Evolutionary conservation across 177 flowering plant genomes (phyloP), one percentile per base, ranked within the genome.

Genomic region (Telopea speciosissima): DNA sequence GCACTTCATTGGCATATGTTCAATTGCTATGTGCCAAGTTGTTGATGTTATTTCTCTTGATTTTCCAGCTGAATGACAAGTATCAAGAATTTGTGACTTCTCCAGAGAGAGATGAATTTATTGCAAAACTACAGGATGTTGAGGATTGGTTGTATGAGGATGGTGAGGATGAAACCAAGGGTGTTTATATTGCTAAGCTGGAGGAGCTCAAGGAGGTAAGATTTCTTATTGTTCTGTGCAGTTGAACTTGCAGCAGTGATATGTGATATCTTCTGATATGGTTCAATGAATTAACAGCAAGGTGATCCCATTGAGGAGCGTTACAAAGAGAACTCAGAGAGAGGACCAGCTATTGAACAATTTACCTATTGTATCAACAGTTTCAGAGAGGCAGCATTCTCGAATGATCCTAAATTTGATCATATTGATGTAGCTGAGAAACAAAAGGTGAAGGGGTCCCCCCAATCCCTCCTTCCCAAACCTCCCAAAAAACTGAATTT

Each of bases 111-210:
- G 96, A 88, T 13, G 85, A 68, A 23, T 78, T 94, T 14, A 76
- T 74, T 36, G 78, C 87, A 58, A 88, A 71, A 69, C 93, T 94
- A 61, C 97, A 94, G 80, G 91, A 86, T 74, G 87, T 82, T 21
- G 99, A 94, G 70, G 97, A 94, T 74, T 94, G 97, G 97, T 77
- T 94, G 80, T 94, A 94, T 77, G 99, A 92, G 70, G 99, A 94
- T 65, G 97, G 99, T 22, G 99, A 94, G 72, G 99, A 94, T 82
- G 97, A 93, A 81, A 91, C 98, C 0, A 93, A 93, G 74, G 97
- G 98, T 40, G 97, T 93, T 23, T 93, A 93, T 65, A 64, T 91
- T 79, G 94, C 97, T 31, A 93, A 93, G 79, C 96, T 93, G 49
- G 98, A 91, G 71, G 98, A 93, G 79, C 92, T 93, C 13, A 88